Evolutionary conservation across 169 alveolate genomes (phyloP).

Genomic region (Cryptosporidium baileyi): DNA sequence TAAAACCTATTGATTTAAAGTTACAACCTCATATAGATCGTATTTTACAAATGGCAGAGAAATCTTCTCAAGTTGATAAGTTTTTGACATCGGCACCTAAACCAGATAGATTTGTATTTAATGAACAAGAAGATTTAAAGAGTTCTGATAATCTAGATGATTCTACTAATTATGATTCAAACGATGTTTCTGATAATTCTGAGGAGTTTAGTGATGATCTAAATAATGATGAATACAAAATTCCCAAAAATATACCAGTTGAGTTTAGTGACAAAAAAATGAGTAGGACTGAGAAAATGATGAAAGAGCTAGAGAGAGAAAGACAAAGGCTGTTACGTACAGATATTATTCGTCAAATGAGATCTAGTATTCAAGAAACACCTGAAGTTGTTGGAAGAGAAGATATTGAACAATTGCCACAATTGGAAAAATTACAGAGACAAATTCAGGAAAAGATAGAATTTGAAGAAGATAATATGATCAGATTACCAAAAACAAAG

Average conservation of each 20-base stretch:
- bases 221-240: slow-evolving; percentile 62
- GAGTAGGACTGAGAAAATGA: slow-evolving; percentile 72
- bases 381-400: slow-evolving; percentile 57
- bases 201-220: slow-evolving; percentile 52
- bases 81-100: slow-evolving; percentile 44
- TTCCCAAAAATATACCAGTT: slow-evolving; percentile 74
- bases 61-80: slow-evolving; percentile 32
- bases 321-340: slow-evolving; percentile 31
- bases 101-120: slow-evolving; percentile 45
- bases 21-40: slow-evolving; percentile 51
- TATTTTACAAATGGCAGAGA: slow-evolving; percentile 20
- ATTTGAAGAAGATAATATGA: slow-evolving; percentile 62
- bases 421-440: slow-evolving; percentile 40
- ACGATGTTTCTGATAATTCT: slow-evolving; percentile 69
- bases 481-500: slow-evolving; percentile 41
- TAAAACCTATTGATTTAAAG: slow-evolving; percentile 67
- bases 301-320: slow-evolving; percentile 62
- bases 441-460: slow-evolving; percentile 17
- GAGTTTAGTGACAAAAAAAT: slow-evolving; percentile 74
- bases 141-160: slow-evolving; percentile 6
- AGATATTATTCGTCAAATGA: slow-evolving; percentile 68
- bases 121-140: slow-evolving; percentile 52
- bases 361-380: slow-evolving; percentile 39
- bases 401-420: slow-evolving; percentile 47
- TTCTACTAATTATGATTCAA: background rate